Base-by-base conservation (phyloP, 2,329 filamentous ascomycete species). In the Penicillium sp. region DNA sequence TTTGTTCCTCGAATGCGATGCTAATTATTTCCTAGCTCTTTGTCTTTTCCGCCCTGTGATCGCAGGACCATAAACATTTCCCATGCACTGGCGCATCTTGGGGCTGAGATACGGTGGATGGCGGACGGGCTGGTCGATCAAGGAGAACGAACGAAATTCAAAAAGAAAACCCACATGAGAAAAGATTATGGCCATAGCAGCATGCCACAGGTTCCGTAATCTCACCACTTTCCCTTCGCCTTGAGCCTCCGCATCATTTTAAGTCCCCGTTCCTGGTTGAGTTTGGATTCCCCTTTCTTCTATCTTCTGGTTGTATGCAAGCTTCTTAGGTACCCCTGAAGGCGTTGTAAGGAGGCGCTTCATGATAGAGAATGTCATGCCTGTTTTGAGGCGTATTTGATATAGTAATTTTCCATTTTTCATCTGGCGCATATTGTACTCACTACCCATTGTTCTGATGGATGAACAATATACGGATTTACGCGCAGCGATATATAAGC, bases 31-130 rank as follows among this genome's bases (percentile, higher is more conserved):
- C 3, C 53, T 59, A 90, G 87, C 78, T 90, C 65, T 90, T 90
- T 74, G 87, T 90, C 64, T 90, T 90, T 74, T 90, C 87, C 59
- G 87, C 87, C 69, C 81, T 90, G 74, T 90, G 66, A 70, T 34
- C 42, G 52, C 51, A 53, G 56, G 52, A 51, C 53, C 55, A 58
- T 60, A 48, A 56, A 56, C 54, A 57, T 59, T 47, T 53, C 57
- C 54, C 58, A 60, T 58, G 61, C 58, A 65, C 53, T 59, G 59
- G 57, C 56, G 56, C 53, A 60, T 62, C 51, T 56, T 58, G 56
- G 53, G 56, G 59, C 50, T 52, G 45, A 55, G 52, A 50, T 54
- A 38, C 23, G 52, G 55, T 58, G 53, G 56, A 48, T 56, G 48
- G 55, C 56, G 50, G 56, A 52, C 42, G 52, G 47, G 18, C 52